Evolutionary conservation across 2,329 filamentous ascomycete species (phyloP).

Genomic region (Stromatinia cepivora): DNA sequence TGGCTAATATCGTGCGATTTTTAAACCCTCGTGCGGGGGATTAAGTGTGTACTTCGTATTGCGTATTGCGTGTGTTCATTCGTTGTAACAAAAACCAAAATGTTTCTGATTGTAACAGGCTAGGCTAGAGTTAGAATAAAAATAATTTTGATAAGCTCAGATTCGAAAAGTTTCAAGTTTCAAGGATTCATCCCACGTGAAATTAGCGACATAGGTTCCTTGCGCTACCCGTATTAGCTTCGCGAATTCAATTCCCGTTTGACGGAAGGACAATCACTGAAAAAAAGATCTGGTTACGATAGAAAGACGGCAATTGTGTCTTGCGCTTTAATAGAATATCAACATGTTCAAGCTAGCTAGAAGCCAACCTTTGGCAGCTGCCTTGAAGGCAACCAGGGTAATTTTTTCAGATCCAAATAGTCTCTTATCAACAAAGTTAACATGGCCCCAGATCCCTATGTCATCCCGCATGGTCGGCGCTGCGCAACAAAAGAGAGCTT

Average conservation of each 20-base stretch:
- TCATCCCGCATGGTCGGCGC: constrained; percentile 61
- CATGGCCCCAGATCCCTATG: constrained; percentile 46
- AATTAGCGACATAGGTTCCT: constrained; percentile 16
- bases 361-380: constrained; percentile 76
- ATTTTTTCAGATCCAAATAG: constrained; percentile 40
- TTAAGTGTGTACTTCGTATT: constrained; percentile 4
- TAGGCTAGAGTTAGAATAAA: background rate
- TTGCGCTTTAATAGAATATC: constrained; percentile 38
- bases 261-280: constrained; percentile 22
- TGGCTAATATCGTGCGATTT: background rate
- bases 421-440: constrained; percentile 36
- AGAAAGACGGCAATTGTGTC: constrained; percentile 33
- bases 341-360: constrained; percentile 88
- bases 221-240: constrained; percentile 28
- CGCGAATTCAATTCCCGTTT: constrained; percentile 25
- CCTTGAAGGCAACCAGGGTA: constrained; percentile 76
- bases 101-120: background rate
- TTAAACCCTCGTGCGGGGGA: constrained; percentile 12
- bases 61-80: constrained; percentile 5
- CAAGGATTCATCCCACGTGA: constrained; percentile 30
- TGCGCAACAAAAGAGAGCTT: constrained; percentile 77
- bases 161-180: constrained; percentile 2
- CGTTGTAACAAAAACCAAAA: background rate
- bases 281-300: constrained; percentile 25
- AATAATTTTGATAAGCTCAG: constrained; percentile 12